Base-by-base conservation (phyloP, 2,329 filamentous ascomycete genomes). In the Alternaria panax region DNA sequence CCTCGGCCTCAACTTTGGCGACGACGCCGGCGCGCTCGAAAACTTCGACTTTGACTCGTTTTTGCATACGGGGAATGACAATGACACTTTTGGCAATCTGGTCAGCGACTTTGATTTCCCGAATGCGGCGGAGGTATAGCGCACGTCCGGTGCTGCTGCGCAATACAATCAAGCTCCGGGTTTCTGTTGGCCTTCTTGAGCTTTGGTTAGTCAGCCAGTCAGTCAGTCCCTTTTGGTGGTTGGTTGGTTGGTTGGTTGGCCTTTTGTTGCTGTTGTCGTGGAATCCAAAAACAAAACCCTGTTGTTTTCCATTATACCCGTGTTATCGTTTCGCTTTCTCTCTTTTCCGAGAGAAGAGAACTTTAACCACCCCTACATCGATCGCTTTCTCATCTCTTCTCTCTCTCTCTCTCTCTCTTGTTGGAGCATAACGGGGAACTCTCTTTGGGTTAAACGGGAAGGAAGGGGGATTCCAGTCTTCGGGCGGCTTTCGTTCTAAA, bases 11-110 rank as follows among this genome's bases (percentile, higher is more conserved):
- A 74, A 71, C 47, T 68, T 75, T 81, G 82, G 82, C 80, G 75
- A 85, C 80, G 57, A 69, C 84, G 51, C 62, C 85, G 82, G 92
- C 87, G 84, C 91, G 83, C 81, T 87, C 81, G 69, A 88, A 80
- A 78, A 84, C 84, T 89, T 90, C 73, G 87, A 90, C 75, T 90
- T 90, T 73, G 87, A 89, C 71, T 86, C 84, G 16, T 90, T 89
- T 79, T 79, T 90, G 52, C 87, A 88, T 68, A 86, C 84, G 27
- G 79, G 78, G 40, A 80, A 81, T 38, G 85, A 85, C 64, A 80
- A 70, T 24, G 69, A 65, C 36, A 74, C 67, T 9, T 76, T 81
- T 40, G 75, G 76, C 47, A 72, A 73, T 34, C 51, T 75, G 46
- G 64, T 61, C n/a, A 56, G 50, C 20, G 73, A 75, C 40, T 76